Evolutionary conservation across 1,139 yeast genomes (phyloP).

Genomic region (Candida labiduridarum): DNA sequence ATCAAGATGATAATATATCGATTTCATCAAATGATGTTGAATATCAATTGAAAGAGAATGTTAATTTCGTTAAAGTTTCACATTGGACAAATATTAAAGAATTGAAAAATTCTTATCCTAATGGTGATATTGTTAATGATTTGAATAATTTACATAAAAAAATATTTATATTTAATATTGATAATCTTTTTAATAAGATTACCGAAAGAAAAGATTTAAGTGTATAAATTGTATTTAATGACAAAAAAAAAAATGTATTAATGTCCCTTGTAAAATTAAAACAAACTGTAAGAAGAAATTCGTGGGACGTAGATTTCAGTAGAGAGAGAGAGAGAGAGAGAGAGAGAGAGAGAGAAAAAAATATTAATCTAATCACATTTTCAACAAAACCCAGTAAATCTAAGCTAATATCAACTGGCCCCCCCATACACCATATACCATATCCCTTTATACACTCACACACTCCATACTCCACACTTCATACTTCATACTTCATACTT

Average conservation of each 20-base stretch:
- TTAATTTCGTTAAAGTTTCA: background rate
- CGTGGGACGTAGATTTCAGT: background rate
- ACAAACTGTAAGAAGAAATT: no score
- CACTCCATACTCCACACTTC: background rate
- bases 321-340: background rate
- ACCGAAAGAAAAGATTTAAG: background rate
- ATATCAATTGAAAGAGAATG: conserved; percentile 3
- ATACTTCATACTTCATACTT: background rate
- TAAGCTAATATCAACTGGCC: no score
- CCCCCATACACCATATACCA: no score
- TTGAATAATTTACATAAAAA: conserved; percentile 7
- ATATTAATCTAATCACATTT: no score
- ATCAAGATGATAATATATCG: background rate
- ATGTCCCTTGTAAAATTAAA: no score
- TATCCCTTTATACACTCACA: no score
- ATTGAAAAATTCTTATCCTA: conserved; percentile 7
- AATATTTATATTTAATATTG: conserved; percentile 11
- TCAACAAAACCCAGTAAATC: no score
- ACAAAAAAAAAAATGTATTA: background rate
- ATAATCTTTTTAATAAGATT: conserved; percentile 1
- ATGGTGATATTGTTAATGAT: conserved; percentile 13
- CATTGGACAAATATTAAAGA: background rate
- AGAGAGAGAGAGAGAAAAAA: background rate
- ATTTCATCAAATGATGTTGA: background rate
- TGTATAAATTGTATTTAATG: background rate